phyloP scores from a whole-genome alignment of 371 early-diverging fungal species.

The Rhizopus arrhizus region DNA sequence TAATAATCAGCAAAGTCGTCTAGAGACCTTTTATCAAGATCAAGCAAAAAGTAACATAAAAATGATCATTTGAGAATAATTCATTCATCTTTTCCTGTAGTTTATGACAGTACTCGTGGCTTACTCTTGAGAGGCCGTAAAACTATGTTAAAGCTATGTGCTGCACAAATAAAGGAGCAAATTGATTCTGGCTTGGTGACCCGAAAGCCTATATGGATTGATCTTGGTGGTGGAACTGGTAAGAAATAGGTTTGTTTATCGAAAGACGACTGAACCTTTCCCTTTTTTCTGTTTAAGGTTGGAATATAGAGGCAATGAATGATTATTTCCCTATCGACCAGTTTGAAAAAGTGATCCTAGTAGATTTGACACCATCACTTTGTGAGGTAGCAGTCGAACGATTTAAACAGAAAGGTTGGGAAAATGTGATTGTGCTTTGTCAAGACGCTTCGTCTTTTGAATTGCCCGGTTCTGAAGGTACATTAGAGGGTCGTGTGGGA shows the following conservation, averaged over 20 bases:
- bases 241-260: conserved; percentile 14
- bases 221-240: conserved; percentile 87
- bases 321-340: conserved; percentile 68
- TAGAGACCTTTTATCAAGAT: conserved; percentile 77
- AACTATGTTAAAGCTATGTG: conserved; percentile 79
- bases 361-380: conserved; percentile 82
- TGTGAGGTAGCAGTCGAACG: conserved; percentile 80
- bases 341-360: conserved; percentile 79
- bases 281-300: conserved; percentile 40
- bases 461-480: conserved; percentile 56
- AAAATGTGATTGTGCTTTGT: conserved; percentile 78
- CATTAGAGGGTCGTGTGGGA: conserved; percentile 65
- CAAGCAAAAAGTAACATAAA: conserved; percentile 66
- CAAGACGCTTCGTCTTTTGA: conserved; percentile 75
- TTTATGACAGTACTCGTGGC: conserved; percentile 65
- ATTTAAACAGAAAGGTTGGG: conserved; percentile 75
- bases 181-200: conserved; percentile 31
- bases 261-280: not conserved
- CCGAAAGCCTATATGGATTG: conserved; percentile 71
- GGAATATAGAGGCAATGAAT: conserved; percentile 88
- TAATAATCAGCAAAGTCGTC: conserved; percentile 62
- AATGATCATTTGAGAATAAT: not conserved
- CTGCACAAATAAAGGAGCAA: conserved; percentile 72
- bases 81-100: conserved; percentile 28
- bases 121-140: conserved; percentile 76